Percentiles rank a stretch among this genome's conserved stretches.
These are phyloP conservation scores for Diaporthe amygdali DNA, from an alignment of 2,329 filamentous ascomycete genomes.

Conservation along the genomic window DNA sequence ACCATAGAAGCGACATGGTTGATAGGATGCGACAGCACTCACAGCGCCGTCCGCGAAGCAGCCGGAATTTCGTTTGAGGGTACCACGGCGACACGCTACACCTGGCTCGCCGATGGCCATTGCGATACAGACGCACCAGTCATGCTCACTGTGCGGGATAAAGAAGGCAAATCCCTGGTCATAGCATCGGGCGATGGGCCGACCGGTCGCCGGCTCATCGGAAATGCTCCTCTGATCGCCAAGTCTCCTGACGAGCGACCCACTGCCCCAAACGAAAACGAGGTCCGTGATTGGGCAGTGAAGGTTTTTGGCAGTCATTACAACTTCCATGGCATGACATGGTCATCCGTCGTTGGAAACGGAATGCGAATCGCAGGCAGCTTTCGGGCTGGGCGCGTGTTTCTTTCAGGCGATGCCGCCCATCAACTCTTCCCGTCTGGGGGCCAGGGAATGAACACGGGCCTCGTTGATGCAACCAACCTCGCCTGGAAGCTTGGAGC, in stretches of 20 bases:
- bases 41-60: constrained; percentile 43
- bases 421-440: constrained; percentile 62
- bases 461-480: constrained; percentile 59
- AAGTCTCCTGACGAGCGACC: neutral
- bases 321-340: constrained; percentile 7
- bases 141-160: neutral
- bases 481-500: constrained; percentile 56
- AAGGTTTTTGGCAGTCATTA: neutral
- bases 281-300: neutral
- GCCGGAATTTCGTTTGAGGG: constrained; percentile 43
- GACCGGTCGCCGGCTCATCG: neutral
- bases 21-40: constrained; percentile 48
- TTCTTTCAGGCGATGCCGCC: constrained; percentile 62
- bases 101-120: constrained; percentile 39
- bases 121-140: constrained; percentile 33
- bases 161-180: neutral
- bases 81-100: constrained; percentile 41
- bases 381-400: constrained; percentile 53
- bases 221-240: neutral
- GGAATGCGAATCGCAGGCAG: constrained; percentile 39
- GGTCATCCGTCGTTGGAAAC: constrained; percentile 14
- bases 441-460: constrained; percentile 64
- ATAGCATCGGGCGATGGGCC: neutral
- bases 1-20: constrained; percentile 40
- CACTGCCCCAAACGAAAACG: neutral